phyloP scores from a whole-genome alignment of 2,329 filamentous ascomycete species.

The Sporothrix brunneoviolacea region DNA sequence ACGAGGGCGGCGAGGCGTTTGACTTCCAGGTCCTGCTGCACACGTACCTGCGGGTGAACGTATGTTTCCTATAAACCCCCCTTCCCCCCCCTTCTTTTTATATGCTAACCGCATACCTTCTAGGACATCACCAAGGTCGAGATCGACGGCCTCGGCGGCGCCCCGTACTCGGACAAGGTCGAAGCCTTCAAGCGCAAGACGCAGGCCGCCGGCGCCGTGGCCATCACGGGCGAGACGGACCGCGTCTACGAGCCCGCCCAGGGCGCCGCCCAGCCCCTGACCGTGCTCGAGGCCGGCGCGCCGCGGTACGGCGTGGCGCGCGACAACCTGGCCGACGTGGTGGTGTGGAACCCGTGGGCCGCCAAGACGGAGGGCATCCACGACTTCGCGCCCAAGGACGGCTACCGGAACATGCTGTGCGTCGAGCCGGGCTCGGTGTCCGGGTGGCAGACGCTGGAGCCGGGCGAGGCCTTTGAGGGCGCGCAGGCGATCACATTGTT shows the following conservation, averaged over 20 bases:
- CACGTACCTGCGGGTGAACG: slow-evolving; percentile 77
- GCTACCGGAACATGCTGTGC: slow-evolving; percentile 89
- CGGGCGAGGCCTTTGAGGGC: slow-evolving; percentile 61
- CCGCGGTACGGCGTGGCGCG: slow-evolving; percentile 67
- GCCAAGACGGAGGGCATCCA: slow-evolving; percentile 75
- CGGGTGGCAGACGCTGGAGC: slow-evolving; percentile 77
- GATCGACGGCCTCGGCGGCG: slow-evolving; percentile 69
- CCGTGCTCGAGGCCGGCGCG: slow-evolving; percentile 56
- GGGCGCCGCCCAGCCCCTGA: slow-evolving; percentile 50
- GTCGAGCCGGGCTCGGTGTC: slow-evolving; percentile 83
- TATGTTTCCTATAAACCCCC: slow-evolving; percentile 36
- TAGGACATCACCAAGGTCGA: slow-evolving; percentile 72
- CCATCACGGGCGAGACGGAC: slow-evolving; percentile 75
- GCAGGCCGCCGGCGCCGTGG: slow-evolving; percentile 53
- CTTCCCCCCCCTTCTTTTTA: not conserved
- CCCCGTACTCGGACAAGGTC: slow-evolving; percentile 80
- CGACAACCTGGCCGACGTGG: slow-evolving; percentile 79
- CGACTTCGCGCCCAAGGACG: slow-evolving; percentile 85
- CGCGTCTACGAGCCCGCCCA: slow-evolving; percentile 72
- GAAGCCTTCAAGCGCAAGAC: slow-evolving; percentile 58
- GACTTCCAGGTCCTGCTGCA: slow-evolving; percentile 91
- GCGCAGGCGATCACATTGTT: slow-evolving; percentile 47
- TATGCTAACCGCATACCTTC: not conserved
- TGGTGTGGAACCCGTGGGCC: slow-evolving; percentile 96
- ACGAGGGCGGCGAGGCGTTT: slow-evolving; percentile 74